phyloP scores from a whole-genome alignment of 2,329 filamentous ascomycete genomes.

The Tolypocladium pustulatum region DNA sequence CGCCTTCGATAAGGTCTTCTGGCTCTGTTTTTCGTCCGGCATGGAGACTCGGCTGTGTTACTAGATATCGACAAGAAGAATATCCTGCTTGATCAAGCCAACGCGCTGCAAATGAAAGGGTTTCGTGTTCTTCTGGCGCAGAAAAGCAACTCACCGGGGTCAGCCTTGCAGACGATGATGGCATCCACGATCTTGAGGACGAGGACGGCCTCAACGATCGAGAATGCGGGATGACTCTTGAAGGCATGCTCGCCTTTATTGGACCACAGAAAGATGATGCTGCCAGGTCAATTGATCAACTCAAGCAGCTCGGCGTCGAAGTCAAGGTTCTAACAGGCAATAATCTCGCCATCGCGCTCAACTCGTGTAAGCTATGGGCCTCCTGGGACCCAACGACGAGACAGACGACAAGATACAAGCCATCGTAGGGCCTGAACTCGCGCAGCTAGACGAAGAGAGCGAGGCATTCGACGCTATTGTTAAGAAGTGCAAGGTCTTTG shows the following conservation, averaged over 20 bases:
- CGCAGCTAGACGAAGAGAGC: constrained; percentile 7
- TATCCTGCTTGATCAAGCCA: constrained; percentile 6
- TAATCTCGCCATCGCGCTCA: constrained; percentile 14
- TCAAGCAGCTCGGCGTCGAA: constrained; percentile 13
- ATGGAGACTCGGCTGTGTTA: constrained; percentile 4
- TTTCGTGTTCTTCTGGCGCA: constrained; percentile 13
- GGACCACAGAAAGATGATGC: constrained; percentile 19
- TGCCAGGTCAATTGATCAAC: constrained; percentile 10
- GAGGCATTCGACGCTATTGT: constrained; percentile 11
- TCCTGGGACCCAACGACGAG: constrained; percentile 7
- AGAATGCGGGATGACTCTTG: constrained; percentile 13
- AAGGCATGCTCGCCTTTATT: constrained; percentile 16
- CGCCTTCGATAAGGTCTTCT: constrained; percentile 16
- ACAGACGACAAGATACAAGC: constrained; percentile 9
- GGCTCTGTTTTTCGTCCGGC: constrained; percentile 10
- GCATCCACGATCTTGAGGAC: constrained; percentile 3
- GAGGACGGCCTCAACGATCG: constrained; percentile 11
- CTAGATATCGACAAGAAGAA: constrained; percentile 8
- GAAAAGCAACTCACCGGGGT: constrained; percentile 7
- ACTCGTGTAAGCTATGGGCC: constrained; percentile 13
- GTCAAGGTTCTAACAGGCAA: constrained; percentile 18
- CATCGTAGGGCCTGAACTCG: constrained; percentile 12
- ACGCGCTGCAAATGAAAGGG: constrained; percentile 8
- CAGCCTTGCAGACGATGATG: neutral
- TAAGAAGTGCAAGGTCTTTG: constrained; percentile 14